Conservation (phyloP, 2,329 filamentous ascomycete species). For the Stagonosporopsis tanaceti region DNA sequence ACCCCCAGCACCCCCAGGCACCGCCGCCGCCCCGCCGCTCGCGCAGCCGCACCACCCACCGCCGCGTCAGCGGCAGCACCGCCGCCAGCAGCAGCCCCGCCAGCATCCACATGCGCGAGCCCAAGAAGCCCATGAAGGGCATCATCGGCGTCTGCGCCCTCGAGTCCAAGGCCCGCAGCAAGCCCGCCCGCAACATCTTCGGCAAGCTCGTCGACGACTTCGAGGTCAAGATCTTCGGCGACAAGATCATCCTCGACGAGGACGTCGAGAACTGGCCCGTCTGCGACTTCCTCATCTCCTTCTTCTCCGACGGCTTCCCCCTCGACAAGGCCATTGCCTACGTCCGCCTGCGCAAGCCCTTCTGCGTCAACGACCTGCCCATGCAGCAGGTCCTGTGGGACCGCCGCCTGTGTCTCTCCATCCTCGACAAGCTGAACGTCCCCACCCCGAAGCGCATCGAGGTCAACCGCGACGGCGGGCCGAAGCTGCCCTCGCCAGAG, state of each 20-base stretch:
- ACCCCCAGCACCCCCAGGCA: neutral
- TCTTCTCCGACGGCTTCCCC: conserved; percentile 97
- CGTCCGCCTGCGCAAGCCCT: conserved; percentile 89
- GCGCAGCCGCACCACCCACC: conserved; percentile 62
- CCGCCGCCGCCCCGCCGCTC: conserved; percentile 38
- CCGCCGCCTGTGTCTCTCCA: conserved; percentile 83
- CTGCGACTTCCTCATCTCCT: conserved; percentile 95
- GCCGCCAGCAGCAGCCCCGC: conserved; percentile 83
- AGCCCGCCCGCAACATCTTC: conserved; percentile 94
- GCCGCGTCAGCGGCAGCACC: conserved; percentile 82
- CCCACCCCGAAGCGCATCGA: conserved; percentile 89
- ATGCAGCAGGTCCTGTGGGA: conserved; percentile 99
- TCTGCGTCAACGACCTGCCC: conserved; percentile 95
- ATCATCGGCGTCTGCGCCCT: conserved; percentile 93
- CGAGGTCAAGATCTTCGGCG: conserved; percentile 96
- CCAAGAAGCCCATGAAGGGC: conserved; percentile 59
- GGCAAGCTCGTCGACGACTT: conserved; percentile 94
- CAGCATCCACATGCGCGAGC: conserved; percentile 65
- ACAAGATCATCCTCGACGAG: conserved; percentile 98
- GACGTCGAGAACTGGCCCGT: conserved; percentile 96
- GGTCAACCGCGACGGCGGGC: conserved; percentile 91
- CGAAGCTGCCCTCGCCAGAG: conserved; percentile 77
- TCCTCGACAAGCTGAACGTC: conserved; percentile 88
- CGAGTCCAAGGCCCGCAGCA: conserved; percentile 94
- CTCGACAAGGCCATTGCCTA: conserved; percentile 97